Evolutionary conservation across 768 basidiomycete species (phyloP).

Genomic region (Naganishia antarctica): DNA sequence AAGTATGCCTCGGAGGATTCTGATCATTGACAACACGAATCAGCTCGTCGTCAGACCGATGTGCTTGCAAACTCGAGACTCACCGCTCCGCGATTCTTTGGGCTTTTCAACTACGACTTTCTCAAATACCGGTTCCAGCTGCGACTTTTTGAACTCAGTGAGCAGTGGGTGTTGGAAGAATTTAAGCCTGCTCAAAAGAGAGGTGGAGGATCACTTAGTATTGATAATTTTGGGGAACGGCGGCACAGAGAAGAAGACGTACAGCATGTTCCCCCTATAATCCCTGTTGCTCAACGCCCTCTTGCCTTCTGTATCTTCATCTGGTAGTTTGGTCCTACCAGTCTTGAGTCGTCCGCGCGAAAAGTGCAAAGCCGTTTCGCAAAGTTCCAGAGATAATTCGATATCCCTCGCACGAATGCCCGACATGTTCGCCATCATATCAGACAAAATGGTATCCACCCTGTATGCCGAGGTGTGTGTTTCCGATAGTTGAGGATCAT

Average conservation of each 20-base stretch:
- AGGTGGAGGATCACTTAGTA: not conserved
- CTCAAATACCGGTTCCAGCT: conserved; percentile 62
- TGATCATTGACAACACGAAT: conserved; percentile 16
- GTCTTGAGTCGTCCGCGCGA: conserved; percentile 40
- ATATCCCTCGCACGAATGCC: conserved; percentile 67
- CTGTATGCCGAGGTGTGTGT: conserved; percentile 35
- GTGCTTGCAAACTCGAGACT: conserved; percentile 2
- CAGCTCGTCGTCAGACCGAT: not conserved
- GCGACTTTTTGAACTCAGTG: conserved; percentile 60
- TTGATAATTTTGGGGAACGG: not conserved
- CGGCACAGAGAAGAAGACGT: not conserved
- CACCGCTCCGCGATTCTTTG: conserved; percentile 61
- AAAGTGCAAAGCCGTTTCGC: conserved; percentile 68
- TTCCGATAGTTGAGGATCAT: not conserved
- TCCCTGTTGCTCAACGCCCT: conserved; percentile 1
- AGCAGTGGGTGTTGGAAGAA: conserved; percentile 73
- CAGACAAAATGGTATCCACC: conserved; percentile 77
- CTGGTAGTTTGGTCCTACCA: not conserved
- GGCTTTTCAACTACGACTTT: conserved; percentile 72
- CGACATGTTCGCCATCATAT: conserved; percentile 81
- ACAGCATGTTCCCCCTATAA: conserved; percentile 22
- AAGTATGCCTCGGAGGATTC: conserved; percentile 81
- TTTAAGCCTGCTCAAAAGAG: conserved; percentile 60
- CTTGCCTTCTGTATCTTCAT: not conserved
- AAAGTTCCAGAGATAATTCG: conserved; percentile 66